A percentile compares a stretch with the other conserved stretches of the same genome.
Evolutionary conservation across 2,329 filamentous ascomycete genomes (phyloP).

Genomic region (Colletotrichum sp.): DNA sequence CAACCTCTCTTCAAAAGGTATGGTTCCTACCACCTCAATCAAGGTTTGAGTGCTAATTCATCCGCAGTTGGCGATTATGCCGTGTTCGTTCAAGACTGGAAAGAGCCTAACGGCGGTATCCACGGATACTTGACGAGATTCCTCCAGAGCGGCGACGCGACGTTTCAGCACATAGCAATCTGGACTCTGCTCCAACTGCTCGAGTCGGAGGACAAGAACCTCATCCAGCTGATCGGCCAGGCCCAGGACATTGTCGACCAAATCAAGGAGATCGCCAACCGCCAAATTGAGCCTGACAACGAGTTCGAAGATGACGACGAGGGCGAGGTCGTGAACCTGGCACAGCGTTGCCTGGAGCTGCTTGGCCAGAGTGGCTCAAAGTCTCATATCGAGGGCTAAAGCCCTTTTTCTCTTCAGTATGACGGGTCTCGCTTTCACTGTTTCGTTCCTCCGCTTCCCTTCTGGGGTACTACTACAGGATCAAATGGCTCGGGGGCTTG

Average conservation of each 20-base stretch:
- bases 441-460: conserved; percentile 8
- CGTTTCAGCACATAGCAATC: conserved; percentile 98
- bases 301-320: conserved; percentile 90
- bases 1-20: conserved; percentile 96
- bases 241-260: conserved; percentile 91
- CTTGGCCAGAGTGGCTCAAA: conserved; percentile 79
- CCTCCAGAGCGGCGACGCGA: conserved; percentile 91
- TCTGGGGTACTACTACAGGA: conserved; percentile 2
- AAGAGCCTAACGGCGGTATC: conserved; percentile 89
- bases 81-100: conserved; percentile 95
- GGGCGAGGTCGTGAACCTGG: conserved; percentile 89
- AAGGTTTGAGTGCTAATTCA: conserved; percentile 12
- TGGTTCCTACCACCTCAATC: conserved; percentile 24
- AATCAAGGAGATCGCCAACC: conserved; percentile 90
- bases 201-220: conserved; percentile 88
- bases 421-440: not conserved
- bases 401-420: not conserved
- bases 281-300: conserved; percentile 85
- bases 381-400: conserved; percentile 80
- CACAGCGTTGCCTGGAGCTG: conserved; percentile 87
- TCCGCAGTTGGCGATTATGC: conserved; percentile 88
- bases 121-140: conserved; percentile 95
- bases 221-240: conserved; percentile 88
- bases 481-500: conserved; percentile 9
- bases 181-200: conserved; percentile 96